Evolutionary conservation across 2,329 filamentous ascomycete genomes (phyloP), one percentile per base, ranked within the genome.

Genomic region (Pseudocercospora cruenta): DNA sequence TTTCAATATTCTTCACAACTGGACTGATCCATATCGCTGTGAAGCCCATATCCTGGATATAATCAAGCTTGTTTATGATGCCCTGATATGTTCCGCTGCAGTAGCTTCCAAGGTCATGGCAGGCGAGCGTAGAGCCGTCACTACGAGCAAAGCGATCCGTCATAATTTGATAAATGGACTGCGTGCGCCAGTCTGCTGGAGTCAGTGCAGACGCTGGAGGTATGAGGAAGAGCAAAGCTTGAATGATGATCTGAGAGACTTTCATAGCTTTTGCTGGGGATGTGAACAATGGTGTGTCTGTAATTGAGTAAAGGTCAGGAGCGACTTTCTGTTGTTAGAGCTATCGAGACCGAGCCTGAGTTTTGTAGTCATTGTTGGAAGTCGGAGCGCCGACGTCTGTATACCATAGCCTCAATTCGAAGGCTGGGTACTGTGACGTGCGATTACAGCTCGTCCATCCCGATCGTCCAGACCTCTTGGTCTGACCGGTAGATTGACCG

Each of bases 81-180:
- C 82, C 82, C 66, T 75, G 73, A 79, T 79, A 84, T 51, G 81
- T 82, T 1, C 82, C 82, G 57, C 83, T 83, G 66, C 83, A 85
- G 64, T 83, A 83, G 51, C 67, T 66, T 9, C 68, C 67, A 12
- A 75, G 71, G 58, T 81, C 78, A 71, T 84, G 86, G 0, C 78
- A 64, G 22, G 74, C 77, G n/a, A 82, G 81, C 3, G 78, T 80
- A 1, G 78, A 81, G 28, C 82, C 83, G 67, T 80, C 77, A 2
- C 77, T 81, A 6, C 81, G 81, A 2, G 85, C 86, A 64, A 86
- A 82, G 1, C 86, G 84, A 71, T 87, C 85, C 2, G 86, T 87
- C 69, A 88, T 75, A 43, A 84, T 82, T 77, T 87, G 86, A 73
- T 88, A 88, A 60, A 88, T 87, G 43, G 83, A 86, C 62, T 83